Conservation (phyloP, 345 rosid species). For the Pugionium dolabratum region DNA sequence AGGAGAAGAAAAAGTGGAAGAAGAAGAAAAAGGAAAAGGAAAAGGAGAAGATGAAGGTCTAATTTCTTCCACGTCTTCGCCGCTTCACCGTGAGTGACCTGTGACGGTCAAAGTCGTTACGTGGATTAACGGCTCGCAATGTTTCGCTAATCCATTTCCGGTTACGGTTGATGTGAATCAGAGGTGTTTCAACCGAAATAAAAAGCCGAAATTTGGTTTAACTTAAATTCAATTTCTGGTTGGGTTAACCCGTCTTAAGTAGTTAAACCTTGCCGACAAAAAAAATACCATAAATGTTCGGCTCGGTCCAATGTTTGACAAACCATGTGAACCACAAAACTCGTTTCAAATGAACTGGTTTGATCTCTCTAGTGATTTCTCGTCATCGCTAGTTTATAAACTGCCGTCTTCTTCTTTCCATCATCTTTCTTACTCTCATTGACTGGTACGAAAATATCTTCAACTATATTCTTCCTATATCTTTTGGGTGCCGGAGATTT, state of each 20-base stretch:
- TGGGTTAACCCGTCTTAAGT: background rate
- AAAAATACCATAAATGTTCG: background rate
- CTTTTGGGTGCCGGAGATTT: background rate
- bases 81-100: conserved; percentile 33
- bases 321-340: conserved; percentile 1
- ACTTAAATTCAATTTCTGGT: background rate
- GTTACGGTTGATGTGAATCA: conserved; percentile 12
- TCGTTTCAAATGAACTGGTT: background rate
- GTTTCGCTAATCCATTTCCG: conserved; percentile 14
- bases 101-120: conserved; percentile 42
- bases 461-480: conserved; percentile 20
- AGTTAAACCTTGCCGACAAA: too few relatives aligned
- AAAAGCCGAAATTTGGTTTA: background rate
- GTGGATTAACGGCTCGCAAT: conserved; percentile 29
- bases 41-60: too few relatives aligned
- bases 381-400: background rate
- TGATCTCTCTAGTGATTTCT: conserved; percentile 25
- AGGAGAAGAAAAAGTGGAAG: conserved; percentile 16
- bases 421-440: conserved; percentile 32
- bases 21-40: conserved; percentile 20
- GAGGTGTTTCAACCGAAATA: background rate
- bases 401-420: conserved; percentile 18
- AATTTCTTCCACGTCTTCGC: conserved; percentile 43
- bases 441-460: conserved; percentile 22
- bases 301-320: background rate